Evolutionary conservation across 352 stramenopile genomes (phyloP), one percentile per base, ranked within the genome.

Genomic region (Globisporangium paddicum): DNA sequence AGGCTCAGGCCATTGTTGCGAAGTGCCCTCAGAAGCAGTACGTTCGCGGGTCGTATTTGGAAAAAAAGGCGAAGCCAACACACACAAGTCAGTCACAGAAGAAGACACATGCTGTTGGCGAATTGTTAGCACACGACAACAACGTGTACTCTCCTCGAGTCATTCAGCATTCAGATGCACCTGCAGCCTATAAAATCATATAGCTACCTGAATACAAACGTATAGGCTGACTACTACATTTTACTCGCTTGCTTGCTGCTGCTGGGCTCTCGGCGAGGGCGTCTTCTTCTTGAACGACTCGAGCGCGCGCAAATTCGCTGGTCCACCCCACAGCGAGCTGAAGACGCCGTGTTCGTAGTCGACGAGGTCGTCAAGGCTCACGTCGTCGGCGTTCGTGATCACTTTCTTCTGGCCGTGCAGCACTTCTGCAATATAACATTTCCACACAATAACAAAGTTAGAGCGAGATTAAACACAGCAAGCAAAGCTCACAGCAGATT

Each of bases 231-330:
- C 35, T 41, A 5, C 16, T n/a, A 28, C 48, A 21, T 30, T 30
- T 11, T 5, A 41, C 14, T 30, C 19, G 41, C 5, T 53, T 6
- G 13, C 19, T 60, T 60, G 28, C n/a, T n/a, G 23, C 28, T 23
- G 5, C 26, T 60, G 23, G 4, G 41, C 19, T 32, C 37, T 52
- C 16, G 38, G 49, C 0, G 57, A 52, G 14, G 48, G 37, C 18
- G 57, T 57, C 28, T 74, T 76, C 66, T 83, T 87, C 55, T 68
- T 73, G 4, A 87, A 46, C 46, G 73, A 62, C 47, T 87, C 71
- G 4, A 93, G 66, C 0, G 83, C 83, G n/a, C 77, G 64, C 10
- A 90, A 62, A 56, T 93, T 93, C 16, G 77, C 72, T n/a, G 81
- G 79, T 8, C 83, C 83, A 18, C 81, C 83, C 83, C 83, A 93